Evolutionary conservation across 75 land plant genomes (phyloP).

Genomic region (Cryptomeria japonica): DNA sequence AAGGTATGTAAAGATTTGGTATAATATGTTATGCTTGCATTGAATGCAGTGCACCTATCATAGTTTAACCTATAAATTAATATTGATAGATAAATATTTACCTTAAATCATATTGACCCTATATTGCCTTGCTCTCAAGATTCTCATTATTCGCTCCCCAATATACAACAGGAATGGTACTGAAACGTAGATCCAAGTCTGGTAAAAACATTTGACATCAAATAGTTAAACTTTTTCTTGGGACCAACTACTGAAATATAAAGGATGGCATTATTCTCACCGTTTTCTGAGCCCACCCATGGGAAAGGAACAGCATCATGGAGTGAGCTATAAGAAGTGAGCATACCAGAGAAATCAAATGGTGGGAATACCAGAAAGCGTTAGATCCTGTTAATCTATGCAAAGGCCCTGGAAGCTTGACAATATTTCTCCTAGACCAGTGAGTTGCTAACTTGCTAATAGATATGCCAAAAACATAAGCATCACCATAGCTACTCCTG

Average conservation of each 20-base stretch:
- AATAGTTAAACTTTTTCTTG: background rate
- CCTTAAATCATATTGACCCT: conserved; percentile 28
- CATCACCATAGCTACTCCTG: conserved; percentile 22
- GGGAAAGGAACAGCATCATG: conserved; percentile 17
- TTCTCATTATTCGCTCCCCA: conserved; percentile 22
- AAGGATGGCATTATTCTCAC: background rate
- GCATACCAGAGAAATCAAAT: conserved; percentile 24
- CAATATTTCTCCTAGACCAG: conserved; percentile 7
- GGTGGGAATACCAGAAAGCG: conserved; percentile 32
- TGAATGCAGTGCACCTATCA: background rate
- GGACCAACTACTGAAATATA: background rate
- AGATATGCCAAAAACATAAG: conserved; percentile 23
- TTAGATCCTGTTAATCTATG: conserved; percentile 29
- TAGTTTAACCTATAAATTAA: background rate
- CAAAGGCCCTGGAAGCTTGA: conserved; percentile 29
- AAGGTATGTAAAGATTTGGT: background rate
- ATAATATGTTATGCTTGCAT: background rate
- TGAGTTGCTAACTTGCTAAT: conserved; percentile 14
- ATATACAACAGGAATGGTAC: conserved; percentile 18
- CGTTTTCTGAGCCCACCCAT: conserved; percentile 24
- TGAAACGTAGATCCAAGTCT: conserved; percentile 34
- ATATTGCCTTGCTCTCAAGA: conserved; percentile 20
- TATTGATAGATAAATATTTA: background rate
- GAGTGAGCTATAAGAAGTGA: conserved; percentile 22
- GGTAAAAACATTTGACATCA: background rate